These are phyloP conservation scores for Brasilioporus rufonigricans DNA, from an alignment of 768 basidiomycete species.

Conservation along the genomic window DNA sequence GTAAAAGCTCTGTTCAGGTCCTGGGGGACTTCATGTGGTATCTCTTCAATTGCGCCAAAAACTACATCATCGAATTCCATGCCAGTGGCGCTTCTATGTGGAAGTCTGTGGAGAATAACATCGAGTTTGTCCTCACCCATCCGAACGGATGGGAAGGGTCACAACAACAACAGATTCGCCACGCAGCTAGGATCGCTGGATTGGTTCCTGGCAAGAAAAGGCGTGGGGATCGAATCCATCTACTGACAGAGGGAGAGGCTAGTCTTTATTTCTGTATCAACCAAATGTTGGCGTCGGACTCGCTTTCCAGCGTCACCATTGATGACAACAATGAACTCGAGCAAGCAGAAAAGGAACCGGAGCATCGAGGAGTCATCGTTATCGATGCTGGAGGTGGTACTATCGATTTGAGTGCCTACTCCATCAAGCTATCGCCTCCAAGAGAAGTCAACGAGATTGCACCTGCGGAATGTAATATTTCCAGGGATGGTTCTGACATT, in stretches of 20 bases:
- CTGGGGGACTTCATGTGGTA: no score
- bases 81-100: conserved; percentile 23
- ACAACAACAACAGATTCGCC: conserved; percentile 7
- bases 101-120: conserved; percentile 2
- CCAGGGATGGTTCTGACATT: no score
- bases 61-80: conserved; percentile 24
- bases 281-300: no score
- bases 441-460: no score
- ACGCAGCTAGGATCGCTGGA: not conserved
- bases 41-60: conserved; percentile 20
- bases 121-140: conserved; percentile 6
- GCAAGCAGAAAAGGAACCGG: not conserved
- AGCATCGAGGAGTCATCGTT: conserved; percentile 36
- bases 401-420: no score
- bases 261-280: no score
- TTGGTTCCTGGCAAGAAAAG: conserved; percentile 8
- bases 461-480: no score
- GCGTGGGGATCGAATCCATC: conserved; percentile 17
- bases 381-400: no score
- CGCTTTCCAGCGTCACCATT: not conserved
- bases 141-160: conserved; percentile 9
- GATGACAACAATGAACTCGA: not conserved
- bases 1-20: conserved; percentile 13
- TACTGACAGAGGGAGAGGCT: no score
- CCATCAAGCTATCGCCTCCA: no score